Conservation (phyloP, 768 basidiomycete genomes). For the Hygrocybe coccinea region DNA sequence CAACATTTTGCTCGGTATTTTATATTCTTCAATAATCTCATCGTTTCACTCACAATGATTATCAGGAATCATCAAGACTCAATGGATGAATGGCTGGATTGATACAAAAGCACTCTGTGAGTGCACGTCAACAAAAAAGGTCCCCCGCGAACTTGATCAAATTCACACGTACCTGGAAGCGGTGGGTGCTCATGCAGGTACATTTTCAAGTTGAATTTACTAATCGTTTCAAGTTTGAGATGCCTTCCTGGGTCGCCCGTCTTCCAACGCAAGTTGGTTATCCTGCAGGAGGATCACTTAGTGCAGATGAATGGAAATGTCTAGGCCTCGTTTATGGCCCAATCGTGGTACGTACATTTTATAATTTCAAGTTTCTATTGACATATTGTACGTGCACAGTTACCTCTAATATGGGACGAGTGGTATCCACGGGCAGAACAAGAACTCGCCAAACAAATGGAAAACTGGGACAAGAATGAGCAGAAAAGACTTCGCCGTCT, state of each 20-base stretch:
- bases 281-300: conserved; percentile 32
- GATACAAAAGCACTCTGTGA: conserved; percentile 16
- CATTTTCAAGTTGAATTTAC: background rate
- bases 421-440: conserved; percentile 10
- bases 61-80: conserved; percentile 23
- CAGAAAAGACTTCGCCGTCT: background rate
- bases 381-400: conserved; percentile 16
- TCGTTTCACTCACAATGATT: background rate
- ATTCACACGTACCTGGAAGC: conserved; percentile 12
- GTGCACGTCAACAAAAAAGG: conserved; percentile 9
- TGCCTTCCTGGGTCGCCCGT: background rate
- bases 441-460: conserved; percentile 1
- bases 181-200: conserved; percentile 1
- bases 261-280: conserved; percentile 26
- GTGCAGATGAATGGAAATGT: conserved; percentile 33
- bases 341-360: conserved; percentile 19
- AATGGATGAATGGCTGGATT: conserved; percentile 23
- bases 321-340: conserved; percentile 27
- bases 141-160: conserved; percentile 7
- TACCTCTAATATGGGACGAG: conserved; percentile 26
- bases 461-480: background rate
- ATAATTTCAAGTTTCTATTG: background rate
- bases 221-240: conserved; percentile 1
- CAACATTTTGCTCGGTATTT: conserved; percentile 25
- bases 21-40: background rate